Conservation (phyloP, 176 grass and related monocot genomes). For the Phoenix roebelenii region DNA sequence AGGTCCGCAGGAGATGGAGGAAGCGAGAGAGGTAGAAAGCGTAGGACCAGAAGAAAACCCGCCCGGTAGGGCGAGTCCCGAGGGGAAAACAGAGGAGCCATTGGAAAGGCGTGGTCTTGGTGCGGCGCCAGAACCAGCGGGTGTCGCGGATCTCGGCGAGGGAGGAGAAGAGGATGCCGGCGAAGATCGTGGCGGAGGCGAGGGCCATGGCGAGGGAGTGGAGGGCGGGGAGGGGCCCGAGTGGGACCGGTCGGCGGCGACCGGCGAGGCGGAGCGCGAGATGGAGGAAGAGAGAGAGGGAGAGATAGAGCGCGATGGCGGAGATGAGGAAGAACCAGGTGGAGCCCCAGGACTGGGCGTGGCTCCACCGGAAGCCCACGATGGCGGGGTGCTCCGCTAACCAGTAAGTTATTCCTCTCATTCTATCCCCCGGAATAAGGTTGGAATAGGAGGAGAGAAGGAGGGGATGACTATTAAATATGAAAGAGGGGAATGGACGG, state of each 20-base stretch:
- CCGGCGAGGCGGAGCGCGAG: conserved; percentile 13
- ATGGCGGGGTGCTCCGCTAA: conserved; percentile 86
- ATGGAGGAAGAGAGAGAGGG: conserved; percentile 33
- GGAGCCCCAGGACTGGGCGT: conserved; percentile 42
- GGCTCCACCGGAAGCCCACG: conserved; percentile 84
- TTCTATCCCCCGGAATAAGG: no score
- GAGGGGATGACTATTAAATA: no score
- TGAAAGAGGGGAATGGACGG: no score
- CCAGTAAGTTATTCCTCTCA: conserved; percentile 36
- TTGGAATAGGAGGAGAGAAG: no score
- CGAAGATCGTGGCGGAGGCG: conserved; percentile 50
- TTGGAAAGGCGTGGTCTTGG: conserved; percentile 48
- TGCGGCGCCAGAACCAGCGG: conserved; percentile 77
- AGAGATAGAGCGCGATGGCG: conserved; percentile 46
- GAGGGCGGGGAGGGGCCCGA: conserved; percentile 43
- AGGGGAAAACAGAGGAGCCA: conserved; percentile 93
- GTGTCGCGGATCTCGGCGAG: conserved; percentile 81
- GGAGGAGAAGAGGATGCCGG: conserved; percentile 51
- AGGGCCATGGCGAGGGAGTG: conserved; percentile 63
- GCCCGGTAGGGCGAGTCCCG: conserved; percentile 59
- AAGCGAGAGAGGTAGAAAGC: conserved; percentile 93
- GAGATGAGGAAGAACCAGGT: conserved; percentile 73
- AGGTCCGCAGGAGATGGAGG: conserved; percentile 62
- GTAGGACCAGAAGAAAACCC: conserved; percentile 99
- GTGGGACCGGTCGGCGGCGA: conserved; percentile 30